Percentiles rank a stretch among this genome's conserved stretches.
These are phyloP conservation scores for Lomentospora prolificans DNA, from an alignment of 2,329 filamentous ascomycete genomes.

Conservation along the genomic window DNA sequence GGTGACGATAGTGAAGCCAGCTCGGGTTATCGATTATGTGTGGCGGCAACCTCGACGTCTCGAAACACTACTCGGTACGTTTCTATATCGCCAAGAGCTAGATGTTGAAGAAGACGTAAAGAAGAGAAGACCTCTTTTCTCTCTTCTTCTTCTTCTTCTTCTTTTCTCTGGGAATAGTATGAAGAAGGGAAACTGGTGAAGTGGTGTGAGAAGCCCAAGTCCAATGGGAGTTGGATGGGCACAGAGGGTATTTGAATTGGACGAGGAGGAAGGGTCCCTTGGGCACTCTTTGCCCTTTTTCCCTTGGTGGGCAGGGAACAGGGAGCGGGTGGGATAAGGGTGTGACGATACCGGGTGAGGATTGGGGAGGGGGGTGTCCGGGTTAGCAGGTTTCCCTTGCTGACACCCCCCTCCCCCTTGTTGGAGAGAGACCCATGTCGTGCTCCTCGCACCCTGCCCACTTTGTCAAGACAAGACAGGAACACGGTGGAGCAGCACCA, in stretches of 20 bases:
- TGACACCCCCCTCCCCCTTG: neutral
- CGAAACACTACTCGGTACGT: neutral
- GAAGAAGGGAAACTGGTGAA: neutral
- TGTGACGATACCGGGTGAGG: constrained; percentile 1
- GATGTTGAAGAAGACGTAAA: neutral
- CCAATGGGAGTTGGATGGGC: constrained; percentile 3
- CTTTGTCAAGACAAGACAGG: neutral
- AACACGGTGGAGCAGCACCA: neutral
- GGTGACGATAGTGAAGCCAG: neutral
- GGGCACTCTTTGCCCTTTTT: neutral
- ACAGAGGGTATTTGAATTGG: constrained; percentile 3
- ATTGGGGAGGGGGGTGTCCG: neutral
- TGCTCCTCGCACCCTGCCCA: neutral
- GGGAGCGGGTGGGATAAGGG: neutral
- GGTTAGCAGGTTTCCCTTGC: neutral
- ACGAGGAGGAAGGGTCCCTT: neutral
- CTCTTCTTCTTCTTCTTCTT: neutral
- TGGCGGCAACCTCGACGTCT: constrained; percentile 2
- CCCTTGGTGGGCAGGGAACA: neutral
- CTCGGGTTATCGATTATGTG: neutral
- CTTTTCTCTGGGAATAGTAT: neutral
- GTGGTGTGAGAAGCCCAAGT: neutral
- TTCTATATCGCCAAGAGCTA: neutral
- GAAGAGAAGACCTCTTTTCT: neutral
- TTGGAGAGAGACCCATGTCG: neutral